phyloP scores from a whole-genome alignment of 176 grass and related monocot species.

The Aegilops speltoides region DNA sequence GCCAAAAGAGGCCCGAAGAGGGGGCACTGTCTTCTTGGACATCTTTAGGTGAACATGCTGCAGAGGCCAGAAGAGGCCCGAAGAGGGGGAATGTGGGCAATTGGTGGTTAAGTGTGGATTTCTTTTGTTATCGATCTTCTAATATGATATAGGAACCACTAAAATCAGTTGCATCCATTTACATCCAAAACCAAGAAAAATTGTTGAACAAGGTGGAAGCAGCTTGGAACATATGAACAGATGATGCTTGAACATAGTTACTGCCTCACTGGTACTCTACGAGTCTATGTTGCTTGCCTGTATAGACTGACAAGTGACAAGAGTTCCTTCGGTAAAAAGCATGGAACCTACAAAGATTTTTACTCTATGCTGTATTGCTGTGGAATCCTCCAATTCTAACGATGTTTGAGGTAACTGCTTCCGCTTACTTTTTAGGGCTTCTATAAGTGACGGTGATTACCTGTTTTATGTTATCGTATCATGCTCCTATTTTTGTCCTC shows the following conservation, averaged over 20 bases:
- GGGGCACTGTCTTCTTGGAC: neutral
- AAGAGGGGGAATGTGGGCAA: neutral
- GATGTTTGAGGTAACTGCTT: conserved; percentile 59
- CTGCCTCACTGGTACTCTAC: neutral
- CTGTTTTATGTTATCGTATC: conserved; percentile 26
- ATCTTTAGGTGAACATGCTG: neutral
- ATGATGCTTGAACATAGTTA: conserved; percentile 17
- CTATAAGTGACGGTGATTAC: conserved; percentile 14
- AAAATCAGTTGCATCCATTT: conserved; percentile 3
- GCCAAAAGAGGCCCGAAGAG: neutral
- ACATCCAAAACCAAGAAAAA: conserved; percentile 15
- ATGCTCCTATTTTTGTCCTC: conserved; percentile 20
- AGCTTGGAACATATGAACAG: conserved; percentile 13
- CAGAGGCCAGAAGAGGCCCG: neutral
- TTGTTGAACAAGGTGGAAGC: neutral
- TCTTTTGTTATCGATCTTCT: neutral
- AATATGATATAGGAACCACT: neutral
- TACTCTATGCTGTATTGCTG: conserved; percentile 58
- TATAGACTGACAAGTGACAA: conserved; percentile 45
- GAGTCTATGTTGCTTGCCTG: conserved; percentile 38
- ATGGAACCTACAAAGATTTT: conserved; percentile 56
- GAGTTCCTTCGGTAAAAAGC: conserved; percentile 46
- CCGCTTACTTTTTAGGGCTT: conserved; percentile 32
- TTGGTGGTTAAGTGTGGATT: neutral
- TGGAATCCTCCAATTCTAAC: conserved; percentile 56